phyloP scores from a whole-genome alignment of 2,329 filamentous ascomycete species.

The Didymella pinodella region DNA sequence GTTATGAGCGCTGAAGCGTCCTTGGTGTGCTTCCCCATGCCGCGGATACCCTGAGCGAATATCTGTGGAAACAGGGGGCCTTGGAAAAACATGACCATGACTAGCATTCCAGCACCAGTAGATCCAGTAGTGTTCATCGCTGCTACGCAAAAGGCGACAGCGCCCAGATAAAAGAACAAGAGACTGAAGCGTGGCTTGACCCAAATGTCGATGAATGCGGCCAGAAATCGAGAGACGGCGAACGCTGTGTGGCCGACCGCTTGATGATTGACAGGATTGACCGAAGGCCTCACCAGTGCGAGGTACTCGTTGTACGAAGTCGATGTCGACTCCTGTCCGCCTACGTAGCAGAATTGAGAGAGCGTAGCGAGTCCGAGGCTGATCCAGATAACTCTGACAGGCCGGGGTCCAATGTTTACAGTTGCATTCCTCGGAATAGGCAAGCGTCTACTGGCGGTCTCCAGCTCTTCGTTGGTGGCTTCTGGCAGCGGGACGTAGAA shows the following conservation, averaged over 20 bases:
- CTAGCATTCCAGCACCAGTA: conserved; percentile 56
- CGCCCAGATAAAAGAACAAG: conserved; percentile 60
- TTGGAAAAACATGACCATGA: conserved; percentile 67
- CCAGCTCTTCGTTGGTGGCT: conserved; percentile 67
- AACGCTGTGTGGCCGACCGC: conserved; percentile 67
- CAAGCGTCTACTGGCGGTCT: conserved; percentile 60
- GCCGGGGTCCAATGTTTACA: conserved; percentile 49
- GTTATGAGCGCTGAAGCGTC: conserved; percentile 63
- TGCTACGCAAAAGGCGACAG: conserved; percentile 61
- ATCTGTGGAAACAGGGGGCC: conserved; percentile 67
- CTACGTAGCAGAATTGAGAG: conserved; percentile 67
- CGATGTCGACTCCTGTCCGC: conserved; percentile 65
- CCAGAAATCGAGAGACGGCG: conserved; percentile 64
- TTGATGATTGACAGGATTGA: conserved; percentile 54
- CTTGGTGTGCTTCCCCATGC: conserved; percentile 66
- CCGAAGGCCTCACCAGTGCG: conserved; percentile 47
- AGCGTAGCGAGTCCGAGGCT: conserved; percentile 64
- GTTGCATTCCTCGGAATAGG: conserved; percentile 51
- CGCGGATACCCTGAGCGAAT: conserved; percentile 65
- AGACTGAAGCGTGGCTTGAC: conserved; percentile 67
- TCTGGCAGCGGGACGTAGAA: conserved; percentile 70
- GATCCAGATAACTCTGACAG: conserved; percentile 62
- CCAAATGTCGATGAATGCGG: conserved; percentile 61
- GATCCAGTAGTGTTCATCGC: conserved; percentile 57
- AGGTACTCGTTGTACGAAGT: conserved; percentile 59